Evolutionary conservation across 2,329 filamentous ascomycete genomes (phyloP).

Genomic region (Pseudopithomyces chartarum): DNA sequence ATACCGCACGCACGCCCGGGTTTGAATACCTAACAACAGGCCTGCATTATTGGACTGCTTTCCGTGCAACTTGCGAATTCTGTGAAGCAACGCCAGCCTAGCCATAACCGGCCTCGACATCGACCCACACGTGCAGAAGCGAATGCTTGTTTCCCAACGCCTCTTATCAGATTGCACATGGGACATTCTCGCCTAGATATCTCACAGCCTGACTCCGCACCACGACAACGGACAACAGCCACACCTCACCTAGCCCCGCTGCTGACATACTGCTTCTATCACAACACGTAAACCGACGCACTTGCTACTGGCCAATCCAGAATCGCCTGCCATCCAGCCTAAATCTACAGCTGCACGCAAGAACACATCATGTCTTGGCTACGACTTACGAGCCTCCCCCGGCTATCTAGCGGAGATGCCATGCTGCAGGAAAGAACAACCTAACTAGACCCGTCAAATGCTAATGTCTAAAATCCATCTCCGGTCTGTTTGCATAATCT

Average conservation of each 20-base stretch:
- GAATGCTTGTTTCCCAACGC: constrained; percentile 11
- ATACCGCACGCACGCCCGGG: constrained; percentile 4
- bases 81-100: background rate
- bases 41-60: too few relatives aligned
- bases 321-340: background rate
- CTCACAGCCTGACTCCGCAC: constrained; percentile 13
- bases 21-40: too few relatives aligned
- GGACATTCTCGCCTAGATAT: background rate
- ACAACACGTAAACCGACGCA: background rate
- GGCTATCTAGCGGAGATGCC: background rate
- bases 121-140: constrained; percentile 22
- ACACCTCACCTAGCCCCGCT: background rate
- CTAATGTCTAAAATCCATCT: background rate
- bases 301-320: background rate
- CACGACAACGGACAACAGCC: background rate
- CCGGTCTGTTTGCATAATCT: background rate
- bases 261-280: background rate
- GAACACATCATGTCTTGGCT: background rate
- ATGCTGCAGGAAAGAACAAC: background rate
- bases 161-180: constrained; percentile 10
- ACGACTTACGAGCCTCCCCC: background rate
- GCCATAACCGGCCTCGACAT: constrained; percentile 12
- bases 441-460: constrained; percentile 3
- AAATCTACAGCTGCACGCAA: background rate
- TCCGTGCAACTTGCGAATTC: background rate